Evolutionary conservation across 805 yeast species (phyloP), one percentile per base, ranked within the genome.

Genomic region (Ascoidea asiatica): DNA sequence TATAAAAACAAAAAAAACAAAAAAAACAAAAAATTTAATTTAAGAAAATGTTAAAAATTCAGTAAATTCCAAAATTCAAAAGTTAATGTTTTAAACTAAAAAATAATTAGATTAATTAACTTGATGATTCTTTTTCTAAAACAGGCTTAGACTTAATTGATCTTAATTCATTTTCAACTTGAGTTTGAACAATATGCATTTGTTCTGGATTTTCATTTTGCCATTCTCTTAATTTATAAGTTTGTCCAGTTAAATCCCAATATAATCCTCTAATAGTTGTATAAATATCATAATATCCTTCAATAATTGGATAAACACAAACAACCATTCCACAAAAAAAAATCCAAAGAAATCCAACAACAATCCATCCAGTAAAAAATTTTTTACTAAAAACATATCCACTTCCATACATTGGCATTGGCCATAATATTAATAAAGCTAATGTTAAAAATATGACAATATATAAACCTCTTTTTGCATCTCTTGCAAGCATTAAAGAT

Each of bases 341-440:
- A 35, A 85, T 64, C 95, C 95, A 87, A 47, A 86, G 76, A 44
- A 88, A 75, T 47, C 81, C 77, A 23, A 87, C 94, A 36, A 71
- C 76, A 42, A 88, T 73, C 95, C 95, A 88, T 40, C 95, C 95
- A 5, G 92, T 83, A 62, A 87, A 88, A 64, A 85, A 85, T 46
- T 60, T 62, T 59, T 75, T 79, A 44, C 85, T 75, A 62, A 87
- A 88, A 38, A 87, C 67, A 56, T 87, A 87, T 3, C 73, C 70
- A 4, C 81, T 57, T 29, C 95, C 96, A 59, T 81, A 87, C 92
- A 88, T 81, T 51, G 96, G 95, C 87, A 87, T 83, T 55, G 96
- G 96, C 92, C 94, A 86, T 23, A 87, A 56, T 21, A 88, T 71
- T 29, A 87, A 63, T 42, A 87, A 64, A 41, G 80, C 68, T 6